Evolutionary conservation across 257 asterid species (phyloP).

Genomic region (Henckelia pumila): DNA sequence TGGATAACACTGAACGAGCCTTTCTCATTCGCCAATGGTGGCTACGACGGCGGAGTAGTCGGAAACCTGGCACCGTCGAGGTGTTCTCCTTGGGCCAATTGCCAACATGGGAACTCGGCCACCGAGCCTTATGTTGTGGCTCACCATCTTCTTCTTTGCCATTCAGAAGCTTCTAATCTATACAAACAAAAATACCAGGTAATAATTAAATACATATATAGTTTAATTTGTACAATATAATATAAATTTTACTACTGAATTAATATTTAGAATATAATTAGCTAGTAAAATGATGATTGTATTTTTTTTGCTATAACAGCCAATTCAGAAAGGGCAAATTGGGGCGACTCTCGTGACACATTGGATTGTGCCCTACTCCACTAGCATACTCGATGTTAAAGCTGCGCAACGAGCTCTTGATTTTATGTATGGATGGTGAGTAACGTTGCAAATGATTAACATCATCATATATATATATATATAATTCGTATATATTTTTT

Average conservation of each 20-base stretch:
- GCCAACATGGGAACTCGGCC: constrained; percentile 45
- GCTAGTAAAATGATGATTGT: no score
- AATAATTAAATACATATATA: no score
- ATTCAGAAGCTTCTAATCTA: constrained; percentile 39
- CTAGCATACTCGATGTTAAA: constrained; percentile 24
- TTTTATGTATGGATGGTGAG: constrained; percentile 68
- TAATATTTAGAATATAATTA: no score
- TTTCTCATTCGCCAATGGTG: constrained; percentile 19
- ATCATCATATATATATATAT: not conserved
- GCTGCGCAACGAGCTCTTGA: constrained; percentile 62
- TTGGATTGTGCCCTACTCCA: constrained; percentile 49
- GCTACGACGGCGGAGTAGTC: constrained; percentile 40
- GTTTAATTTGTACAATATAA: no score
- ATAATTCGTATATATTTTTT: no score
- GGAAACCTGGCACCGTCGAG: constrained; percentile 52
- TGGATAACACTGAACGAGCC: constrained; percentile 68
- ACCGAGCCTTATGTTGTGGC: constrained; percentile 62
- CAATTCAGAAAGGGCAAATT: constrained; percentile 52
- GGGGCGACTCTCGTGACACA: constrained; percentile 41
- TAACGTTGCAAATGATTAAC: not conserved
- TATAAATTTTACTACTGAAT: no score
- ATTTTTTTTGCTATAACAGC: constrained; percentile 25
- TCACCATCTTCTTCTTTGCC: constrained; percentile 52
- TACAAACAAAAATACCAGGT: constrained; percentile 51
- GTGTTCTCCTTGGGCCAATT: constrained; percentile 44